phyloP scores from a whole-genome alignment of 495 filamentous ascomycete species.

The Aspergillus olivimuriae region DNA sequence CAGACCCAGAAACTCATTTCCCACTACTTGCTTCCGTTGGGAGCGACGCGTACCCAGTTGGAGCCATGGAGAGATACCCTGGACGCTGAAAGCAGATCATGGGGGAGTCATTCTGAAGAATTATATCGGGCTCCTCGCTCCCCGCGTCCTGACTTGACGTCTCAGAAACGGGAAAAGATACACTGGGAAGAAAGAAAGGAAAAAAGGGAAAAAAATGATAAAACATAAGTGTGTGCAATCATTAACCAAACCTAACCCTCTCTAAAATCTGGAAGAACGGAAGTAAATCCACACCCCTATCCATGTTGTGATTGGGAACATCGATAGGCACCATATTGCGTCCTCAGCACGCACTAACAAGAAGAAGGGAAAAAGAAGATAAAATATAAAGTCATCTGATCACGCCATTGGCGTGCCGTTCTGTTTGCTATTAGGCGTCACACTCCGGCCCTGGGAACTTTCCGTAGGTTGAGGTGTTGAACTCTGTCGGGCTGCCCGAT shows the following conservation, averaged over 20 bases:
- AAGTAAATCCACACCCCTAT: too few relatives aligned
- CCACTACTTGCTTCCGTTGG: too few relatives aligned
- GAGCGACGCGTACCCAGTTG: too few relatives aligned
- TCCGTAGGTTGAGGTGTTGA: constrained; percentile 39
- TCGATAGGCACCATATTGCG: too few relatives aligned
- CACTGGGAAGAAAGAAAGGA: not conserved
- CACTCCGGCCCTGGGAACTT: constrained; percentile 34
- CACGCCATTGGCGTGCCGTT: constrained; percentile 39
- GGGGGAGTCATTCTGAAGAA: too few relatives aligned
- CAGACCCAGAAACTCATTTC: not conserved
- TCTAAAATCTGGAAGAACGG: not conserved
- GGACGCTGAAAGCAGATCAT: too few relatives aligned
- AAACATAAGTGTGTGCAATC: constrained; percentile 1
- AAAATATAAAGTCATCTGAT: too few relatives aligned
- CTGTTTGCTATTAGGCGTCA: constrained; percentile 33
- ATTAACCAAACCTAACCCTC: constrained; percentile 8
- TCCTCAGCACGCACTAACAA: not conserved
- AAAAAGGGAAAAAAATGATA: constrained; percentile 1
- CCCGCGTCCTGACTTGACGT: too few relatives aligned
- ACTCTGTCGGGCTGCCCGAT: constrained; percentile 27
- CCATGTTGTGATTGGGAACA: too few relatives aligned
- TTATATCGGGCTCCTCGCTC: too few relatives aligned
- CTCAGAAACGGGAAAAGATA: not conserved
- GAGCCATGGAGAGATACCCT: too few relatives aligned
- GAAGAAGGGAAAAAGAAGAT: constrained; percentile 3